Evolutionary conservation across 257 asterid species (phyloP).

Genomic region (Knoxia roxburghii): DNA sequence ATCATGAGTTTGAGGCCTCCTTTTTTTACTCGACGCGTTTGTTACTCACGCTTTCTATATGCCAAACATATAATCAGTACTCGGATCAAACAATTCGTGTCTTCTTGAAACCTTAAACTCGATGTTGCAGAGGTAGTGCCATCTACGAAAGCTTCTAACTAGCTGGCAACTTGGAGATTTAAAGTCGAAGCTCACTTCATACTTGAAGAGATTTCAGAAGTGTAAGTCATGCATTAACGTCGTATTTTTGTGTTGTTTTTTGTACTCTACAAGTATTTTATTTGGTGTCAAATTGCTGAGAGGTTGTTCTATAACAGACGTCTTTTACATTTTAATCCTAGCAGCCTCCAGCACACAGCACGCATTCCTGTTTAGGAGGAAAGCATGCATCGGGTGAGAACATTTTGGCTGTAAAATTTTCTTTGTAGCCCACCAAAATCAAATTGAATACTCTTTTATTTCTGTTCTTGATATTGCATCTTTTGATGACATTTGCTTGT

Average conservation of each 20-base stretch:
- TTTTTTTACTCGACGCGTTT: neutral
- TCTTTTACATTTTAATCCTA: neutral
- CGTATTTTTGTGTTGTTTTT: too few species aligned
- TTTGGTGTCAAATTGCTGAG: too few species aligned
- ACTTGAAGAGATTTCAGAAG: neutral
- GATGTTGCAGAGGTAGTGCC: too few species aligned
- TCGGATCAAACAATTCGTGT: neutral
- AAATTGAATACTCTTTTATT: too few species aligned
- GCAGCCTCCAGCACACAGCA: neutral
- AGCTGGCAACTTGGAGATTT: neutral
- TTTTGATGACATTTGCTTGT: too few species aligned
- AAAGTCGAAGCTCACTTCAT: neutral
- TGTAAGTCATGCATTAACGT: too few species aligned
- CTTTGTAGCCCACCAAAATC: neutral
- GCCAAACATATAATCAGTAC: neutral
- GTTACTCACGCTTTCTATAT: neutral
- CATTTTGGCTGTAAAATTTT: neutral
- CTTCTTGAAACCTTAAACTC: neutral
- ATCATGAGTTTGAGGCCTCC: slow-evolving; percentile 9
- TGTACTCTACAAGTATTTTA: too few species aligned
- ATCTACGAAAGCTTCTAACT: neutral
- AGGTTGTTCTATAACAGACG: too few species aligned
- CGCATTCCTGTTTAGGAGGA: neutral
- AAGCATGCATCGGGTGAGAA: neutral
- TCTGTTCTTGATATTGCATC: too few species aligned